phyloP scores from a whole-genome alignment of 2,329 filamentous ascomycete genomes.

The Aspergillus sp. region DNA sequence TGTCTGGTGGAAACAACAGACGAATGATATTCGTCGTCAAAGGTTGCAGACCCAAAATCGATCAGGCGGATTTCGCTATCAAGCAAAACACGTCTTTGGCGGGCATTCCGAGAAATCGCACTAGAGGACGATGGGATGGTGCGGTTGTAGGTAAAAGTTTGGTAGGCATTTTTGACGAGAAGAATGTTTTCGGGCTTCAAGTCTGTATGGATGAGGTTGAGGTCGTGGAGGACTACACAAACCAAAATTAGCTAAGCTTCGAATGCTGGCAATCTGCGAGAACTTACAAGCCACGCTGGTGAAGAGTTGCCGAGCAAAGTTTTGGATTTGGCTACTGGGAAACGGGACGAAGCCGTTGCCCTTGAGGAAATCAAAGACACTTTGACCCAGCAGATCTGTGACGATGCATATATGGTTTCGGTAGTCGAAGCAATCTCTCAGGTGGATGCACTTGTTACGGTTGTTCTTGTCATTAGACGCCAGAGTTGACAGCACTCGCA shows the following conservation, averaged over 20 bases:
- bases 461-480: slow-evolving; percentile 90
- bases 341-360: slow-evolving; percentile 94
- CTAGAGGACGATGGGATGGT: slow-evolving; percentile 65
- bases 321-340: slow-evolving; percentile 97
- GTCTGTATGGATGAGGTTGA: slow-evolving; percentile 93
- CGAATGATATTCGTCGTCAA: slow-evolving; percentile 68
- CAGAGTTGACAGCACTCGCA: slow-evolving; percentile 87
- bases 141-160: slow-evolving; percentile 69
- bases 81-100: slow-evolving; percentile 62
- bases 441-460: slow-evolving; percentile 92
- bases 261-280: background rate
- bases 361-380: slow-evolving; percentile 98
- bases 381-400: slow-evolving; percentile 79
- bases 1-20: slow-evolving; percentile 67
- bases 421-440: slow-evolving; percentile 96
- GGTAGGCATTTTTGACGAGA: slow-evolving; percentile 63
- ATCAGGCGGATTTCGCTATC: slow-evolving; percentile 67
- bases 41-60: slow-evolving; percentile 67
- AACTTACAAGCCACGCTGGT: slow-evolving; percentile 96
- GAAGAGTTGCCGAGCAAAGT: slow-evolving; percentile 90
- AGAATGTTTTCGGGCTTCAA: slow-evolving; percentile 69
- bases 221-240: slow-evolving; percentile 79
- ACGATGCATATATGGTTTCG: slow-evolving; percentile 92
- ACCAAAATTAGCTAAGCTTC: slow-evolving; percentile 19
- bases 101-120: slow-evolving; percentile 56